Conservation (phyloP, 257 asterid species). For the Primulina tabacum region DNA sequence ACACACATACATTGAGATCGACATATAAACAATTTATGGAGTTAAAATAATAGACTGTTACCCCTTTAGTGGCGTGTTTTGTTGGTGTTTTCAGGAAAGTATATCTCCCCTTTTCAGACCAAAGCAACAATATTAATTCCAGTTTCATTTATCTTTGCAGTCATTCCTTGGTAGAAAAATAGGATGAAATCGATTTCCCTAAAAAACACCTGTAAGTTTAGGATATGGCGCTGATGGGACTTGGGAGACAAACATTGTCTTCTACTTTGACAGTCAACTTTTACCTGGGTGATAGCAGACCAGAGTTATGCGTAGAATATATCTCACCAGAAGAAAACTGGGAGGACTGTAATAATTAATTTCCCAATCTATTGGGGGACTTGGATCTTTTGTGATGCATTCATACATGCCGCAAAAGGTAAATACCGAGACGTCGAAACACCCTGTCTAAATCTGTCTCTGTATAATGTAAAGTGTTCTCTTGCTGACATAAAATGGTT, state of each 20-base stretch:
- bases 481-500: neutral
- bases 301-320: constrained; percentile 18
- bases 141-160: constrained; percentile 36
- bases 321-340: constrained; percentile 20
- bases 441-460: neutral
- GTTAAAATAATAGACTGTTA: neutral
- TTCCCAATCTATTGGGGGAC: neutral
- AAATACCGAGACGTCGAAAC: neutral
- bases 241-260: constrained; percentile 22
- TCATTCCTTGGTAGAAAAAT: constrained; percentile 61
- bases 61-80: neutral
- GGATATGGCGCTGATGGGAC: neutral
- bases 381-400: neutral
- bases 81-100: neutral
- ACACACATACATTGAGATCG: neutral
- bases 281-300: constrained; percentile 17
- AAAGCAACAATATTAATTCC: neutral
- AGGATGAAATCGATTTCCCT: constrained; percentile 40
- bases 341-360: constrained; percentile 37
- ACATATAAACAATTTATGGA: no score
- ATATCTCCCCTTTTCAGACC: constrained; percentile 8
- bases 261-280: neutral
- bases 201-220: constrained; percentile 1
- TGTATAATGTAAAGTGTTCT: neutral
- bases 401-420: neutral